phyloP scores from a whole-genome alignment of 331 rosid genomes.

The Arachis monticola region DNA sequence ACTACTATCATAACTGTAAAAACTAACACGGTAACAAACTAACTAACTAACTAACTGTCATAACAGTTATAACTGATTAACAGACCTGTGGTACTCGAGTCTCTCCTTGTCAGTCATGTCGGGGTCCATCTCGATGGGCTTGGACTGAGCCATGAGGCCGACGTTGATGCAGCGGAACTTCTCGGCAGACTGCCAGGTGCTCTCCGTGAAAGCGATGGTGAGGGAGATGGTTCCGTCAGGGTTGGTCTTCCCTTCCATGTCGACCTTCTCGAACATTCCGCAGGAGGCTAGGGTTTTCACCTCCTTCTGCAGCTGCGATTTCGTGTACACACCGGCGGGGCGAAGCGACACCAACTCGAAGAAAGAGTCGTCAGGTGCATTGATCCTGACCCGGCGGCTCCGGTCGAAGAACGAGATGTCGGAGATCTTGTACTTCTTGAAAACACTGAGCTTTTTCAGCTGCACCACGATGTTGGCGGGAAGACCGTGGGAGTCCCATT shows the following conservation, averaged over 20 bases:
- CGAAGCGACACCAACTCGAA: conserved; percentile 74
- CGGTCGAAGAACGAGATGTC: conserved; percentile 72
- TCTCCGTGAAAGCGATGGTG: conserved; percentile 69
- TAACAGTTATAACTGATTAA: background rate
- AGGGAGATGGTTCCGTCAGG: conserved; percentile 65
- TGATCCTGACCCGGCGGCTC: conserved; percentile 54
- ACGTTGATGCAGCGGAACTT: conserved; percentile 81
- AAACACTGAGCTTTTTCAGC: conserved; percentile 73
- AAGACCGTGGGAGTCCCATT: conserved; percentile 78
- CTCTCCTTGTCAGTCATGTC: conserved; percentile 86
- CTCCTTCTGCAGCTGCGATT: conserved; percentile 79
- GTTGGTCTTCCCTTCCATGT: conserved; percentile 77
- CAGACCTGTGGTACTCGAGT: conserved; percentile 52
- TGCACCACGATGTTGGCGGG: conserved; percentile 81
- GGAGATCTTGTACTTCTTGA: conserved; percentile 74
- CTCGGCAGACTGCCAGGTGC: conserved; percentile 75
- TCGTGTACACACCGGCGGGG: conserved; percentile 66
- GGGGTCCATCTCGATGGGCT: conserved; percentile 70
- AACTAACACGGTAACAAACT: too few species aligned
- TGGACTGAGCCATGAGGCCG: conserved; percentile 66
- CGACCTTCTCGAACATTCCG: conserved; percentile 85
- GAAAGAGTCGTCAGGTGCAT: conserved; percentile 70
- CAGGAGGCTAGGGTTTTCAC: conserved; percentile 68
- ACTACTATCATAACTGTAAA: too few species aligned
- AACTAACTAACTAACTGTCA: too few species aligned